Evolutionary conservation across 1,139 yeast genomes (phyloP).

Genomic region (Geotrichum histeridarum): DNA sequence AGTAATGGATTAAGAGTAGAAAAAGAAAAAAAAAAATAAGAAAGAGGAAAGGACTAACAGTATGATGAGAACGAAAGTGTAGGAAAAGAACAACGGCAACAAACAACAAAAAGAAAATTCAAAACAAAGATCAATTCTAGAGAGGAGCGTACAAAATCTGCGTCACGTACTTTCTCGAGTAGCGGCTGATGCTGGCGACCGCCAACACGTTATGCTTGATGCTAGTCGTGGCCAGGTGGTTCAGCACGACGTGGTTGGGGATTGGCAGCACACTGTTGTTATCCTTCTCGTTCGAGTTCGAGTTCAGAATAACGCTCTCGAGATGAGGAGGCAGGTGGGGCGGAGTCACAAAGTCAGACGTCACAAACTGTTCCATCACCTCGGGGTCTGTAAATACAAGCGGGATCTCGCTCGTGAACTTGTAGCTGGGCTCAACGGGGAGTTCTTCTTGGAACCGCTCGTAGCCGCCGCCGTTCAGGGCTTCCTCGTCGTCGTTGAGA

Average conservation of each 20-base stretch:
- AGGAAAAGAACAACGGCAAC: background rate
- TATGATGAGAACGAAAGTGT: background rate
- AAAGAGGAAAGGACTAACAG: too few species aligned
- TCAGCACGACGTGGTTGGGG: conserved; percentile 85
- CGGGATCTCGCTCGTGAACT: conserved; percentile 71
- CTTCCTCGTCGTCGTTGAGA: conserved; percentile 16
- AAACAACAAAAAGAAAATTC: background rate
- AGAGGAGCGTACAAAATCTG: conserved; percentile 25
- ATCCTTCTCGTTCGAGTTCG: conserved; percentile 46
- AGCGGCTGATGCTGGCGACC: conserved; percentile 81
- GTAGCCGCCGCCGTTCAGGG: conserved; percentile 17
- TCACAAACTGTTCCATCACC: conserved; percentile 38
- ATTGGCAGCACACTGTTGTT: conserved; percentile 63
- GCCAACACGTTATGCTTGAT: conserved; percentile 76
- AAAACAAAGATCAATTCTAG: conserved; percentile 6
- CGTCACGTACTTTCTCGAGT: conserved; percentile 76
- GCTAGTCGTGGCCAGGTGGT: conserved; percentile 84
- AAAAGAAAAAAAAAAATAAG: too few species aligned
- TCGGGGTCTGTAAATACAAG: conserved; percentile 61
- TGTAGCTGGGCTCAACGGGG: conserved; percentile 54
- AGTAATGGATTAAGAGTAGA: background rate
- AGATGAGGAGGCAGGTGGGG: conserved; percentile 90
- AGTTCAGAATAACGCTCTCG: conserved; percentile 77
- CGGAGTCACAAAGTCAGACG: conserved; percentile 61
- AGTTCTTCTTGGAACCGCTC: conserved; percentile 34